phyloP scores from a whole-genome alignment of 2,329 filamentous ascomycete genomes.

The Ascochyta pisi region DNA sequence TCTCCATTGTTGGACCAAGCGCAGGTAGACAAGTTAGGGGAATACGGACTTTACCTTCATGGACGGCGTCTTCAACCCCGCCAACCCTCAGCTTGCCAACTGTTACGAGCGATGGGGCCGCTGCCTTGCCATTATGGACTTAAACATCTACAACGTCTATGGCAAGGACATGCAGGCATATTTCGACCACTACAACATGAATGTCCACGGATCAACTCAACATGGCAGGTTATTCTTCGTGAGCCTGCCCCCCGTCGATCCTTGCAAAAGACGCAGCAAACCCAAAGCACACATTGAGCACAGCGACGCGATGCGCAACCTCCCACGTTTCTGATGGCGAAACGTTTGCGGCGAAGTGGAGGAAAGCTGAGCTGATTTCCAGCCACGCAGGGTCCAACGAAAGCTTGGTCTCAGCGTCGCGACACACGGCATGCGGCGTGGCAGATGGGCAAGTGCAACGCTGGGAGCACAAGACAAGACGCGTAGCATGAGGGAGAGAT shows the following conservation, averaged over 20 bases:
- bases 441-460: neutral
- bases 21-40: no score
- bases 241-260: neutral
- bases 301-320: neutral
- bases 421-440: neutral
- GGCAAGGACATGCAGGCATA: slow-evolving; percentile 70
- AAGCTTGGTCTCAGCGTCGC: slow-evolving; percentile 12
- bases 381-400: neutral
- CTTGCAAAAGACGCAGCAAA: neutral
- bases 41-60: slow-evolving; percentile 60
- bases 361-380: slow-evolving; percentile 4
- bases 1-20: no score
- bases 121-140: slow-evolving; percentile 72
- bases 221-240: neutral
- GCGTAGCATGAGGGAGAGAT: neutral
- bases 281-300: neutral
- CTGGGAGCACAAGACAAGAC: neutral
- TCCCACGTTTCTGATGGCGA: neutral
- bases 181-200: slow-evolving; percentile 68
- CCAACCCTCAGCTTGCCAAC: slow-evolving; percentile 67
- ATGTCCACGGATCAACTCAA: neutral
- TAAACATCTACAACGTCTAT: slow-evolving; percentile 74
- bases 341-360: neutral
- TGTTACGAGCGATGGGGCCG: slow-evolving; percentile 71
- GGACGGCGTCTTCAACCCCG: slow-evolving; percentile 69